Evolutionary conservation across 192 early-diverging fungal species (phyloP).

Genomic region (Phycomyces nitens): DNA sequence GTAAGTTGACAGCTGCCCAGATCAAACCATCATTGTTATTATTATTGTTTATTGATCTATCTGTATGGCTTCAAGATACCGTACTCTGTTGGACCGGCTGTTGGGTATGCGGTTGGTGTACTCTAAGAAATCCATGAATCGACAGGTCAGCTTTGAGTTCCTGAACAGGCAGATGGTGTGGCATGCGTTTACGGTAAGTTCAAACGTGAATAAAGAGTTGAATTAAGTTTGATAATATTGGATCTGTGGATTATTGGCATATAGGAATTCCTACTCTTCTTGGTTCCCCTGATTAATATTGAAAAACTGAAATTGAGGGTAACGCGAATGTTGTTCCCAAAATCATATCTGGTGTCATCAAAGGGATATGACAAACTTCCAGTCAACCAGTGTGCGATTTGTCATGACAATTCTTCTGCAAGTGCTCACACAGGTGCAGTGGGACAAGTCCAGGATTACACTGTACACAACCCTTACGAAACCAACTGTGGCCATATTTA

Average conservation of each 20-base stretch:
- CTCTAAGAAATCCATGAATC: slow-evolving; percentile 64
- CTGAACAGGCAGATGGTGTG: slow-evolving; percentile 92
- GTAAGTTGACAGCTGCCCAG: slow-evolving; percentile 37
- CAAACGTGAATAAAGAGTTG: neutral
- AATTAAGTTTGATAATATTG: neutral
- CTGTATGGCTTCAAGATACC: slow-evolving; percentile 52
- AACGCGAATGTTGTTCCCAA: slow-evolving; percentile 44
- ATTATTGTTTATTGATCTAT: slow-evolving; percentile 3
- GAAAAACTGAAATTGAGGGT: slow-evolving; percentile 51
- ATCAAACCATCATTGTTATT: too few species aligned
- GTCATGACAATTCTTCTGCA: slow-evolving; percentile 50
- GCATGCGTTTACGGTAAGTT: slow-evolving; percentile 82
- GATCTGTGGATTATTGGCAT: too few species aligned
- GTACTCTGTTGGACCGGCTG: slow-evolving; percentile 71
- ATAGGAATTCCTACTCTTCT: slow-evolving; percentile 88
- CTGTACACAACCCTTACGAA: slow-evolving; percentile 68
- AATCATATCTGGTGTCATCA: slow-evolving; percentile 41
- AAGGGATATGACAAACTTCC: slow-evolving; percentile 56
- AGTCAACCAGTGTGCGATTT: slow-evolving; percentile 72
- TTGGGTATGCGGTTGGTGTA: slow-evolving; percentile 84
- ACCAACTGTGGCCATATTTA: slow-evolving; percentile 83
- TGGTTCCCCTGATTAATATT: slow-evolving; percentile 76
- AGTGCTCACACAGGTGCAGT: slow-evolving; percentile 24
- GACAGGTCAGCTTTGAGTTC: slow-evolving; percentile 87
- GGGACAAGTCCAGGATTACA: slow-evolving; percentile 28